Percentiles rank a stretch among this genome's conserved stretches.
Conservation (phyloP, 169 alveolate genomes). For the Eimeria acervulina region DNA sequence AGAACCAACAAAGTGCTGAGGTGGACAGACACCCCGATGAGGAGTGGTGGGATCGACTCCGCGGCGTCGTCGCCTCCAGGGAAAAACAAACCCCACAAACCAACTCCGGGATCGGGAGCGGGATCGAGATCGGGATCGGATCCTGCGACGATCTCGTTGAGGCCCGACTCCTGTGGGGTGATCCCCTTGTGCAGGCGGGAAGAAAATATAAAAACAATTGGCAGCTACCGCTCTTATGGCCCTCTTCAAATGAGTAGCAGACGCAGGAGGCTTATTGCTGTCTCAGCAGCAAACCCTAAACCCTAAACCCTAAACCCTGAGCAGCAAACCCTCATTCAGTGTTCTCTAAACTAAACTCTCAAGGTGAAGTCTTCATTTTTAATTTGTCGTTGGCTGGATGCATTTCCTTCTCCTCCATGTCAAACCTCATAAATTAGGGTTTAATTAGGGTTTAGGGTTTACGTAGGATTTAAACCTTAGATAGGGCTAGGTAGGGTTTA, state of each 20-base stretch:
- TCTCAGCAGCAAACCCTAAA: background rate
- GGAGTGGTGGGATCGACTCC: background rate
- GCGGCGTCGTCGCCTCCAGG: background rate
- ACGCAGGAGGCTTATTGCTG: background rate
- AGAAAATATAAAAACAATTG: conserved; percentile 25
- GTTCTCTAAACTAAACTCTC: too few relatives aligned
- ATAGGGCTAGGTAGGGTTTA: too few relatives aligned
- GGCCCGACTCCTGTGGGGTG: conserved; percentile 11
- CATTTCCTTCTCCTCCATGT: background rate
- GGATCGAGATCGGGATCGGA: conserved; percentile 2
- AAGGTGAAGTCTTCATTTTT: background rate
- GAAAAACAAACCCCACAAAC: background rate
- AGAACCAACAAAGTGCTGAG: background rate
- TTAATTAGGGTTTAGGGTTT: too few relatives aligned
- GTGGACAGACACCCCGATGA: conserved; percentile 15
- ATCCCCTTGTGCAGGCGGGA: conserved; percentile 21
- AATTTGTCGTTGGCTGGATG: background rate
- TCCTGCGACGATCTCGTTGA: background rate
- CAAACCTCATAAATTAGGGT: background rate
- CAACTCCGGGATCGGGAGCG: background rate
- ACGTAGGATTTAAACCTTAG: too few relatives aligned
- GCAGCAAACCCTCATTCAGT: too few relatives aligned
- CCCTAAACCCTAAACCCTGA: conserved; percentile 23
- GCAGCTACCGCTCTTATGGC: conserved; percentile 46
- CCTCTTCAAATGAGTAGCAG: background rate